Evolutionary conservation across 768 basidiomycete genomes (phyloP).

Genomic region (Pleurotus tuoliensis): DNA sequence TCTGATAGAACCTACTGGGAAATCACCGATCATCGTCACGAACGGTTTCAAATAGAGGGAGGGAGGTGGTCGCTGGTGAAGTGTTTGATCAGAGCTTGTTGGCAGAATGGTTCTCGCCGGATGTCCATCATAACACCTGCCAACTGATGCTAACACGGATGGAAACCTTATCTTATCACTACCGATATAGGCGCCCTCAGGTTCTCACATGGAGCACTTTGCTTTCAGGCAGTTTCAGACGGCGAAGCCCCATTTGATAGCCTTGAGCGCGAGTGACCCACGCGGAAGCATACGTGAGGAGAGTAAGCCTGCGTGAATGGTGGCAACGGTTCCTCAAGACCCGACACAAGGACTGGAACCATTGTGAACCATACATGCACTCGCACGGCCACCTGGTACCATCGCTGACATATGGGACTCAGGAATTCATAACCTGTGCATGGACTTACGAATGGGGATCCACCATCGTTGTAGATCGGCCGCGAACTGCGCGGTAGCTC

Average conservation of each 20-base stretch:
- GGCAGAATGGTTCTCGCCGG: constrained; percentile 7
- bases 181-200: constrained; percentile 2
- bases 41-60: neutral
- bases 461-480: too few relatives aligned
- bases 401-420: too few relatives aligned
- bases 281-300: too few relatives aligned
- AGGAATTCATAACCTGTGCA: too few relatives aligned
- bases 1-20: neutral
- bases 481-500: too few relatives aligned
- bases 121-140: constrained; percentile 4
- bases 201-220: neutral
- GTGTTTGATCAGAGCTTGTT: neutral
- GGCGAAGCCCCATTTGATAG: constrained; percentile 5
- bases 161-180: constrained; percentile 6
- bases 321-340: too few relatives aligned
- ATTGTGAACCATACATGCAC: too few relatives aligned
- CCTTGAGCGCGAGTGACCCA: too few relatives aligned
- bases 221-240: neutral
- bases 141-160: neutral
- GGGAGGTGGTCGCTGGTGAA: neutral
- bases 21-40: constrained; percentile 3
- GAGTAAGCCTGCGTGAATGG: too few relatives aligned
- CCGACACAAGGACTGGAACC: too few relatives aligned
- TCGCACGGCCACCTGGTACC: too few relatives aligned
- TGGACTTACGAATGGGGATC: too few relatives aligned